These are phyloP conservation scores for Kernera saxatilis DNA, from an alignment of 345 rosid species.

Conservation along the genomic window DNA sequence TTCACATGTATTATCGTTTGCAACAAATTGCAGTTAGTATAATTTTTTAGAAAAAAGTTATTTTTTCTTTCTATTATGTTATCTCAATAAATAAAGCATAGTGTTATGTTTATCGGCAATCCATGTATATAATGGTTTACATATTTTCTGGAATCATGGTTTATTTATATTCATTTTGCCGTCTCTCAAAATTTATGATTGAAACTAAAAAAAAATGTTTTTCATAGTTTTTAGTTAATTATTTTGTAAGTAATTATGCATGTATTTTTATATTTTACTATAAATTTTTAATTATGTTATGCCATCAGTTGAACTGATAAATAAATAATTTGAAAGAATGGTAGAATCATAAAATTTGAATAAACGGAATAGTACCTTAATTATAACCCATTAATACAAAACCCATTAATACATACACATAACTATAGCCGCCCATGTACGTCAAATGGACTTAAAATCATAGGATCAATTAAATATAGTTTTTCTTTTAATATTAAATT, in stretches of 20 bases:
- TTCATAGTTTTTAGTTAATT: not conserved
- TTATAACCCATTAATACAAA: not conserved
- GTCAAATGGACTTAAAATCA: constrained; percentile 5
- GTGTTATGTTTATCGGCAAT: not conserved
- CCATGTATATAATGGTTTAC: not conserved
- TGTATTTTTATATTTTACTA: no score
- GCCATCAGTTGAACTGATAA: no score
- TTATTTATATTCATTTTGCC: no score
- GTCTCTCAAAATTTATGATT: no score
- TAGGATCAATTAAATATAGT: not conserved
- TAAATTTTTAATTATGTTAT: no score
- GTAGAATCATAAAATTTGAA: no score
- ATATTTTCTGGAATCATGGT: no score
- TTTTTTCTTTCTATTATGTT: no score
- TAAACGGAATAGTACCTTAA: no score
- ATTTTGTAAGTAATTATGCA: not conserved
- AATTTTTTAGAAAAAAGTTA: not conserved
- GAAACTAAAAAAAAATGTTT: no score
- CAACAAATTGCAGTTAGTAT: constrained; percentile 7
- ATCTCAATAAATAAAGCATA: not conserved
- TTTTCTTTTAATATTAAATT: not conserved
- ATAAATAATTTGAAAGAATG: no score
- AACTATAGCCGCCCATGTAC: constrained; percentile 21
- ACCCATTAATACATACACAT: not conserved
- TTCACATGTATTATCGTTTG: constrained; percentile 28